These are phyloP conservation scores for Withania somnifera DNA, from an alignment of 305 asterid genomes.

Conservation along the genomic window DNA sequence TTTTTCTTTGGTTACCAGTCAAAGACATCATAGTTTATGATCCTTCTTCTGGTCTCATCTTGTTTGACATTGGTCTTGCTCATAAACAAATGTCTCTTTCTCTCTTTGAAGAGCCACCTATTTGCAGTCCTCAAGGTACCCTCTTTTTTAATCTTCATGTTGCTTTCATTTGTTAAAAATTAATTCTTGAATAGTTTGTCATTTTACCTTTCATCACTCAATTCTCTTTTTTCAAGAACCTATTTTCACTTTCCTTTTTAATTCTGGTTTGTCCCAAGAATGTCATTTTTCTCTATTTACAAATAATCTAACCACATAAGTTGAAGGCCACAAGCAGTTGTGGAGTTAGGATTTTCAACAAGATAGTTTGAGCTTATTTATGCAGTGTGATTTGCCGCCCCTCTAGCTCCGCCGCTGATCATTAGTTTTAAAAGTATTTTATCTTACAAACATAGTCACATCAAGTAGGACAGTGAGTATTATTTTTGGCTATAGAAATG, in stretches of 20 bases:
- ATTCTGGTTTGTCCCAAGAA: not conserved
- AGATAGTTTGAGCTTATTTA: not conserved
- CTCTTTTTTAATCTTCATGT: not conserved
- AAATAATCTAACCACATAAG: not conserved
- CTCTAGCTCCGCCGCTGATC: not conserved
- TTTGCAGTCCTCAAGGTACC: slow-evolving; percentile 54
- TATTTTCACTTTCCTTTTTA: not conserved
- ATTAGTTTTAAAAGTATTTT: not conserved
- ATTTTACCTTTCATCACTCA: not conserved
- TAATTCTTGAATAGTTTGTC: not conserved
- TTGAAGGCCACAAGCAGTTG: not conserved
- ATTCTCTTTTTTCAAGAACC: not conserved
- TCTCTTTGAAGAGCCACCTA: slow-evolving; percentile 75
- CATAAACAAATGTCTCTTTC: slow-evolving; percentile 74
- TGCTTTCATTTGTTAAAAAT: not conserved
- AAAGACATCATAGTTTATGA: slow-evolving; percentile 72
- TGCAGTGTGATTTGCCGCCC: not conserved
- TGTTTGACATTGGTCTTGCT: slow-evolving; percentile 82
- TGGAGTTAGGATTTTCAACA: not conserved
- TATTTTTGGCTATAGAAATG: not conserved
- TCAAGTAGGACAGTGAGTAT: not conserved
- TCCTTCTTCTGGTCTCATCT: slow-evolving; percentile 69
- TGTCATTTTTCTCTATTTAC: not conserved
- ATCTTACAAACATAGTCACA: not conserved
- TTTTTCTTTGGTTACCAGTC: slow-evolving; percentile 84